Conservation (phyloP, 805 yeast species). For the Myxozyma geophila region DNA sequence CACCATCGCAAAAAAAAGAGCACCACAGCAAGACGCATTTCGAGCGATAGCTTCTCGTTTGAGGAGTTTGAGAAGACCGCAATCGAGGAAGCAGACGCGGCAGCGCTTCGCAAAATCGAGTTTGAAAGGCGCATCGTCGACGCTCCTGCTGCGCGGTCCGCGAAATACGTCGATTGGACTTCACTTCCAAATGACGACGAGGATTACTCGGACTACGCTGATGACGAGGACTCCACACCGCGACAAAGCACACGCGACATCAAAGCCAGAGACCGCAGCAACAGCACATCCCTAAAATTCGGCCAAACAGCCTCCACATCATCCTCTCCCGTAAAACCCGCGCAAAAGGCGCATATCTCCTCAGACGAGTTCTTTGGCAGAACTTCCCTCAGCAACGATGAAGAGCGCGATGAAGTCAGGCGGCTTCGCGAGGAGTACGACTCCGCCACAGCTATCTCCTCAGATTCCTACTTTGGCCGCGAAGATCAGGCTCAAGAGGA, state of each 20-base stretch:
- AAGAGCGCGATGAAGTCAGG: slow-evolving; percentile 1
- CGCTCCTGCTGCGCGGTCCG: too few species aligned
- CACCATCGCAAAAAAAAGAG: slow-evolving; percentile 6
- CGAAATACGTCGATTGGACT: too few species aligned
- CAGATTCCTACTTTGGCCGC: slow-evolving; percentile 94
- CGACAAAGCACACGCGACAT: not conserved
- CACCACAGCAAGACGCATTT: slow-evolving; percentile 3
- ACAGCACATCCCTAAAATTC: not conserved
- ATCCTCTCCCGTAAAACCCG: too few species aligned
- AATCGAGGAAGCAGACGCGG: slow-evolving; percentile 67
- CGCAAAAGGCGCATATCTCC: slow-evolving; percentile 10
- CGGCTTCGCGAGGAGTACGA: slow-evolving; percentile 66
- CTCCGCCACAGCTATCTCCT: slow-evolving; percentile 88
- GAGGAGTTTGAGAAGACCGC: slow-evolving; percentile 79
- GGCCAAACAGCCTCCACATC: slow-evolving; percentile 5
- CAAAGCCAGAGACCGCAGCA: not conserved
- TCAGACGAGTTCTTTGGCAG: slow-evolving; percentile 32
- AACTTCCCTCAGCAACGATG: not conserved
- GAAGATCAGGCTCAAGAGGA: slow-evolving; percentile 67
- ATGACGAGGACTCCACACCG: not conserved
- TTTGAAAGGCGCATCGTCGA: too few species aligned
- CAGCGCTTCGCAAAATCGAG: not conserved
- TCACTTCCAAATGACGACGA: not conserved
- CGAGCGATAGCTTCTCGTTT: slow-evolving; percentile 42
- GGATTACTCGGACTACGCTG: not conserved